Conservation (phyloP, 2,329 filamentous ascomycete species). For the Teratosphaeria epicoccoides region DNA sequence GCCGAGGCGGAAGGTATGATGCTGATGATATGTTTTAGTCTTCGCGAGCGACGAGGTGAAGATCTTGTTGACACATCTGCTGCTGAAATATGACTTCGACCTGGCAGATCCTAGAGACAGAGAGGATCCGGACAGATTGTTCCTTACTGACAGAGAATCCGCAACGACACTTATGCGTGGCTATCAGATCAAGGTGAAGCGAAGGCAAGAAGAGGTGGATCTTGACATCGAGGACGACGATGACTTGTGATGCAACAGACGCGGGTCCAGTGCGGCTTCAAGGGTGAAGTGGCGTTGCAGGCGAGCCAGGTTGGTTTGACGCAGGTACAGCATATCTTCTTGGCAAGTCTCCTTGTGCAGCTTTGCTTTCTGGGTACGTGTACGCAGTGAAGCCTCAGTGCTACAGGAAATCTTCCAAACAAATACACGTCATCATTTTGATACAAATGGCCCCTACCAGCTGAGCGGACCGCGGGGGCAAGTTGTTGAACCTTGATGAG, state of each 20-base stretch:
- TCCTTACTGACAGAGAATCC: neutral
- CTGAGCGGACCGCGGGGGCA: neutral
- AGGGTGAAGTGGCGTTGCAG: neutral
- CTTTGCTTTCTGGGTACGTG: too few relatives aligned
- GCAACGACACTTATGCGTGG: neutral
- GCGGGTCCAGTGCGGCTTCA: neutral
- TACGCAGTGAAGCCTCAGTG: too few relatives aligned
- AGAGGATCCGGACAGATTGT: neutral
- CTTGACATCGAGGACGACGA: neutral
- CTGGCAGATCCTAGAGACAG: neutral
- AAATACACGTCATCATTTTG: neutral
- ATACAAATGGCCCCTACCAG: neutral
- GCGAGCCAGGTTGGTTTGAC: neutral
- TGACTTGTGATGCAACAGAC: neutral
- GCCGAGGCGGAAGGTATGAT: neutral
- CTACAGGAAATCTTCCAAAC: too few relatives aligned
- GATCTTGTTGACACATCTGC: conserved; percentile 22
- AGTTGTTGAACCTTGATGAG: neutral
- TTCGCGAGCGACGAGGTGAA: conserved; percentile 28
- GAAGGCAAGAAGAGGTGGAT: neutral
- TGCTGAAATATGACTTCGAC: conserved; percentile 25
- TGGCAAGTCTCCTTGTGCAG: neutral
- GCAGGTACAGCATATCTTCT: neutral
- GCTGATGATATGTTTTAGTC: conserved; percentile 5
- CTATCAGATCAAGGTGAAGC: neutral